Evolutionary conservation across 2,329 filamentous ascomycete species (phyloP).

Genomic region (Beauveria varroae): DNA sequence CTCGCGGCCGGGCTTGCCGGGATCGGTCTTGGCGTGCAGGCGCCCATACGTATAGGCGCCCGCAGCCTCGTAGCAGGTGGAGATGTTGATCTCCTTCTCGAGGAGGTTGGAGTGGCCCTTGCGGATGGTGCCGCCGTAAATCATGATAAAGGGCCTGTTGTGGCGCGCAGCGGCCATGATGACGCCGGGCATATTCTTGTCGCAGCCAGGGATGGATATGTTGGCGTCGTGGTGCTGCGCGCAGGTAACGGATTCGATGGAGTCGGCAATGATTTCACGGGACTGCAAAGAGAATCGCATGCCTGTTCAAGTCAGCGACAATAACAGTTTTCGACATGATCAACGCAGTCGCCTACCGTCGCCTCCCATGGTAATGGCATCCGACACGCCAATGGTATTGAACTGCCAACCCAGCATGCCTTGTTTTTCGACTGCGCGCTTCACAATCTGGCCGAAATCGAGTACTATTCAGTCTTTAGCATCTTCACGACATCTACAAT

Average conservation of each 20-base stretch:
- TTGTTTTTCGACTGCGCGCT: slow-evolving; percentile 69
- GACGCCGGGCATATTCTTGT: slow-evolving; percentile 96
- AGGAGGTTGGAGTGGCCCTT: slow-evolving; percentile 76
- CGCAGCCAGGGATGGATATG: slow-evolving; percentile 86
- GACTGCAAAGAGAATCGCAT: slow-evolving; percentile 93
- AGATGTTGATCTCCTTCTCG: slow-evolving; percentile 76
- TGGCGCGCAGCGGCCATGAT: slow-evolving; percentile 86
- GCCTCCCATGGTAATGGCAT: slow-evolving; percentile 92
- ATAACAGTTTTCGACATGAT: neutral
- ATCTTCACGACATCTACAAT: neutral
- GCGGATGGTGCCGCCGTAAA: slow-evolving; percentile 87
- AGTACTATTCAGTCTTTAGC: slow-evolving; percentile 46
- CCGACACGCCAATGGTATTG: slow-evolving; percentile 81
- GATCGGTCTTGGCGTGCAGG: slow-evolving; percentile 60
- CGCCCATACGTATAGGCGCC: slow-evolving; percentile 75
- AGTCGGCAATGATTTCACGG: slow-evolving; percentile 88
- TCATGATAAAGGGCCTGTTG: slow-evolving; percentile 89
- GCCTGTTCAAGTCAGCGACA: slow-evolving; percentile 38
- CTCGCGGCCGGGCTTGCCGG: slow-evolving; percentile 55
- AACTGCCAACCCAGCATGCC: slow-evolving; percentile 94
- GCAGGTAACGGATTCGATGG: slow-evolving; percentile 86
- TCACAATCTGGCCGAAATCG: slow-evolving; percentile 81
- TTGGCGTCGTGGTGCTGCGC: slow-evolving; percentile 91
- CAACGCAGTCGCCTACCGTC: slow-evolving; percentile 51
- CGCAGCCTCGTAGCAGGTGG: slow-evolving; percentile 78